A percentile compares a stretch with the other conserved stretches of the same genome.
phyloP scores from a whole-genome alignment of 768 basidiomycete species.

The Boletellus sp. region DNA sequence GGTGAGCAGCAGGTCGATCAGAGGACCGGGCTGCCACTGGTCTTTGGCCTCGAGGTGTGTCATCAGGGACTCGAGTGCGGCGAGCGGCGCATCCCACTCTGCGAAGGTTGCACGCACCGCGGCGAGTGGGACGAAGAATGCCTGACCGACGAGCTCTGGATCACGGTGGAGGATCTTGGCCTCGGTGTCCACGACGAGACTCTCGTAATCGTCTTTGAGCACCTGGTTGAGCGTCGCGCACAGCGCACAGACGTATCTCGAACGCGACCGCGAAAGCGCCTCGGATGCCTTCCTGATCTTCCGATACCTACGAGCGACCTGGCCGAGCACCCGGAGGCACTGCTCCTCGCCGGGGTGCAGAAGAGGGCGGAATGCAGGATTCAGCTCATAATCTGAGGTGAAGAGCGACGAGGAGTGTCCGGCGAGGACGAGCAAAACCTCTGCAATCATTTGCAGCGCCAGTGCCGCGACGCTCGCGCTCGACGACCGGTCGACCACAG shows the following conservation, averaged over 20 bases:
- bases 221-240: constrained; percentile 71
- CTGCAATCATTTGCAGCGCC: constrained; percentile 69
- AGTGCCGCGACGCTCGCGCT: not conserved
- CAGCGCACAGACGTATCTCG: constrained; percentile 77
- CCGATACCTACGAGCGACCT: constrained; percentile 71
- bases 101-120: constrained; percentile 80
- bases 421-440: constrained; percentile 80
- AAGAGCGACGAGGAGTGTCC: constrained; percentile 89
- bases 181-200: constrained; percentile 75
- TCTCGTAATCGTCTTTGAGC: constrained; percentile 76
- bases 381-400: constrained; percentile 51
- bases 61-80: constrained; percentile 62
- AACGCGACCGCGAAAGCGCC: constrained; percentile 51
- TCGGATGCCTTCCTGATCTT: constrained; percentile 60
- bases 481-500: not conserved
- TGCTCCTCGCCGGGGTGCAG: constrained; percentile 89
- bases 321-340: constrained; percentile 76
- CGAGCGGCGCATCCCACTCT: constrained; percentile 85
- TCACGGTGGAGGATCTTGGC: constrained; percentile 74
- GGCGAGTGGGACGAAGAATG: constrained; percentile 79
- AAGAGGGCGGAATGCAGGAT: constrained; percentile 62
- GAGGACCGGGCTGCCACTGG: constrained; percentile 61
- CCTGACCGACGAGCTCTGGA: constrained; percentile 68
- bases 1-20: constrained; percentile 74
- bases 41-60: constrained; percentile 54